Evolutionary conservation across 169 alveolate genomes (phyloP), one percentile per base, ranked within the genome.

Genomic region (Cryptosporidium bovis): DNA sequence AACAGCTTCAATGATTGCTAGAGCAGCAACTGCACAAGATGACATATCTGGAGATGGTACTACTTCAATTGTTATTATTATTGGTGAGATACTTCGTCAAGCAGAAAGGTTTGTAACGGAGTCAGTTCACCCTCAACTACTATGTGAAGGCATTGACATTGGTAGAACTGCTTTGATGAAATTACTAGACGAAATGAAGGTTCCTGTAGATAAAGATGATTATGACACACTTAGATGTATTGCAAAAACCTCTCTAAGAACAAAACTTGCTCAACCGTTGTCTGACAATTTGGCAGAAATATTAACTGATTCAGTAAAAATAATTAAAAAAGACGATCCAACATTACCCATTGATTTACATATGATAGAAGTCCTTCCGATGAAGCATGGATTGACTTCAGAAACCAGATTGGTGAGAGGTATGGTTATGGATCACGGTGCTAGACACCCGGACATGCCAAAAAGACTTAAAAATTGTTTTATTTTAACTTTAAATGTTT

Each of bases 31-130:
- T 8, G 99, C 99, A 34, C 97, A 97, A 93, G 99, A 98, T 91
- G 99, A 97, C 67, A 97, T 96, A 29, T 97, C 98, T 27, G 99
- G 99, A 20, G 99, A 98, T 90, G 99, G 99, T 3, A 97, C 99
- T 33, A 97, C 99, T 48, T 95, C 99, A 40, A 97, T 95, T 85
- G 99, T 98, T 50, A 93, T 98, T 58, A 94, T 98, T 83, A 96
- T 98, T 31, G 98, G 99, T 53, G 99, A 97, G 66, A 92, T 98
- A 82, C 94, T 97, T 50, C 66, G 93, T 68, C 94, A 94, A 83
- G 96, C 97, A 40, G 95, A 94, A 67, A 93, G 96, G 82, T 94
- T 90, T 68, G 83, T 96, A 27, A 71, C 91, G 53, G 99, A 98
- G 90, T 98, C 98, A 65, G 97, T 97, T 62, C 99, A 98, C 91